phyloP scores from a whole-genome alignment of 345 rosid species.

The Hibiscus mutabilis region DNA sequence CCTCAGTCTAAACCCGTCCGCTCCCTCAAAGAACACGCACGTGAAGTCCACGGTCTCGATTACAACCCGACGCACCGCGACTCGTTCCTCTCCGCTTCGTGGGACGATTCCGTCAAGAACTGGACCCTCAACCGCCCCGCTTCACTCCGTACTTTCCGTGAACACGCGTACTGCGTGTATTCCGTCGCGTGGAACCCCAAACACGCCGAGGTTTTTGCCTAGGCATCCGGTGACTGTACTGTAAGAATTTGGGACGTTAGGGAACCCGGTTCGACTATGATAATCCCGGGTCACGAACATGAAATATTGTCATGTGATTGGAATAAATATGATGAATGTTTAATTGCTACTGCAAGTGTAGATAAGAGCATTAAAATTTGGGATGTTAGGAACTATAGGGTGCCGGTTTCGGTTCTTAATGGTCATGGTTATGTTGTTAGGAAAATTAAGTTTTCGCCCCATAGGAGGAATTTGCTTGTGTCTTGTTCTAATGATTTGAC shows the following conservation, averaged over 20 bases:
- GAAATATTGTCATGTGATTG: slow-evolving; percentile 81
- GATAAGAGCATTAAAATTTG: slow-evolving; percentile 74
- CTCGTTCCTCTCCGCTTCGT: slow-evolving; percentile 75
- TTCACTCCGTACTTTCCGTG: slow-evolving; percentile 78
- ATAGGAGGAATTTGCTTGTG: slow-evolving; percentile 54
- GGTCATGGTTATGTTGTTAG: slow-evolving; percentile 87
- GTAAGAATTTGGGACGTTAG: slow-evolving; percentile 82
- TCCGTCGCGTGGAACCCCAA: slow-evolving; percentile 80
- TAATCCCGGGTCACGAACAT: slow-evolving; percentile 77
- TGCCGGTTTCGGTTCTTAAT: slow-evolving; percentile 61
- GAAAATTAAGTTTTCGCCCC: slow-evolving; percentile 87
- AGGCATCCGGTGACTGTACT: slow-evolving; percentile 88
- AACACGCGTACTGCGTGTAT: slow-evolving; percentile 85
- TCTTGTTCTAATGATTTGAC: slow-evolving; percentile 91
- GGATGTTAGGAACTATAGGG: slow-evolving; percentile 77
- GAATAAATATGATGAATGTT: slow-evolving; percentile 90
- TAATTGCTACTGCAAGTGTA: slow-evolving; percentile 68
- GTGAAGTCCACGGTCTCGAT: slow-evolving; percentile 79
- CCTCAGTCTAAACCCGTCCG: slow-evolving; percentile 68
- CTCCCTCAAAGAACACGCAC: slow-evolving; percentile 81
- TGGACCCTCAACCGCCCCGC: slow-evolving; percentile 89
- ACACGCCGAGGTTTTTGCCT: slow-evolving; percentile 86
- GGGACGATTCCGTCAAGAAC: slow-evolving; percentile 90
- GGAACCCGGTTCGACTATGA: slow-evolving; percentile 87
- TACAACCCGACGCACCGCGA: slow-evolving; percentile 93